phyloP scores from a whole-genome alignment of 2,329 filamentous ascomycete genomes.

The Rosellinia necatrix region DNA sequence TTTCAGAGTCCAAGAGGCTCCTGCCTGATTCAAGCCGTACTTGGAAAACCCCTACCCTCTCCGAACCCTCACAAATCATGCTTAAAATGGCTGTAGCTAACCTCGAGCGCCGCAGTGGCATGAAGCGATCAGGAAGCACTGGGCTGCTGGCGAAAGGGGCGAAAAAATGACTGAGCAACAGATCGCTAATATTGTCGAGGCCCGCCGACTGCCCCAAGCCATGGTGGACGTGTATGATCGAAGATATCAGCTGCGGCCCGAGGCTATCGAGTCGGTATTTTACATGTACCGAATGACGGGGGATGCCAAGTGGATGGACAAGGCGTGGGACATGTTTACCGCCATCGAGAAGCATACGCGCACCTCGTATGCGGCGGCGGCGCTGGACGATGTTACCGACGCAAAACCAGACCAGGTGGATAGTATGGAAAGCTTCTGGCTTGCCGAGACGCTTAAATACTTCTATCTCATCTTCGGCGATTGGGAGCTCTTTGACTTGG shows the following conservation, averaged over 20 bases:
- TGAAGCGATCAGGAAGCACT: constrained; percentile 35
- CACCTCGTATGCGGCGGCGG: constrained; percentile 66
- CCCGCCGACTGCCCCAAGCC: constrained; percentile 56
- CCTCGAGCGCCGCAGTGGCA: constrained; percentile 27
- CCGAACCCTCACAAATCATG: not conserved
- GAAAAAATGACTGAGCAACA: constrained; percentile 32
- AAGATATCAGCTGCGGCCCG: constrained; percentile 71
- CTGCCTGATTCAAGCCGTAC: not conserved
- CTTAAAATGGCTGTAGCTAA: constrained; percentile 1
- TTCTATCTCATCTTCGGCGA: constrained; percentile 67
- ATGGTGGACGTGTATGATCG: constrained; percentile 60
- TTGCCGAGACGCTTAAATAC: constrained; percentile 71
- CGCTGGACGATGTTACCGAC: constrained; percentile 66
- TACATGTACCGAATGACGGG: constrained; percentile 77
- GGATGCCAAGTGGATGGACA: constrained; percentile 65
- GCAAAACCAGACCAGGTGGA: constrained; percentile 37
- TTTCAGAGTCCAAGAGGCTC: not conserved
- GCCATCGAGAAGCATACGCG: constrained; percentile 65
- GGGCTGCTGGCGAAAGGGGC: constrained; percentile 31
- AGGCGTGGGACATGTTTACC: constrained; percentile 76
- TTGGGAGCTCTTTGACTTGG: constrained; percentile 61
- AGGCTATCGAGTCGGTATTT: constrained; percentile 82
- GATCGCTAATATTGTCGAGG: constrained; percentile 45
- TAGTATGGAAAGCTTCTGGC: constrained; percentile 78
- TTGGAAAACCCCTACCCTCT: not conserved